Percentiles rank a stretch among this genome's conserved stretches.
Conservation (phyloP, 177 flowering plant species). For the Vitis hybrid region DNA sequence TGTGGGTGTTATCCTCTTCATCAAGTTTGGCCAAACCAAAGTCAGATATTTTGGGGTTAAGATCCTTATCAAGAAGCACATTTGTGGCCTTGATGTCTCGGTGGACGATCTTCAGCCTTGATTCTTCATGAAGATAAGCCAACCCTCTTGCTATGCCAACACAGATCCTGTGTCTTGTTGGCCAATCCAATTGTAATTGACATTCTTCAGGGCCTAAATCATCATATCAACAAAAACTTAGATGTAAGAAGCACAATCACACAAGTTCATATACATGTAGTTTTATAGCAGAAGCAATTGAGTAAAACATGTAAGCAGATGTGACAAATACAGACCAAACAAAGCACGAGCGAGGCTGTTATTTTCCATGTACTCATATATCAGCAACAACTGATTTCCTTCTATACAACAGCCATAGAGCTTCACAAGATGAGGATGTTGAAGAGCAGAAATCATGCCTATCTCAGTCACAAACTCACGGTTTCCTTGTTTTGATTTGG, state of each 20-base stretch:
- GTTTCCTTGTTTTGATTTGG: conserved; percentile 48
- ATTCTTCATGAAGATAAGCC: conserved; percentile 42
- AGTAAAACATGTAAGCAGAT: not conserved
- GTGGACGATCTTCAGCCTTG: conserved; percentile 42
- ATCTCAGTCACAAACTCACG: conserved; percentile 45
- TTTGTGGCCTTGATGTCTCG: conserved; percentile 43
- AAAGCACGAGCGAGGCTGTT: conserved; percentile 39
- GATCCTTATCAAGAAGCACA: conserved; percentile 33
- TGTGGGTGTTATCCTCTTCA: too few relatives aligned
- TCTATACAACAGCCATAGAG: conserved; percentile 44
- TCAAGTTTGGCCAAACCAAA: too few relatives aligned
- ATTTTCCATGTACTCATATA: conserved; percentile 38
- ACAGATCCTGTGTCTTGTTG: conserved; percentile 34
- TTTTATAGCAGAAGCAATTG: too few relatives aligned
- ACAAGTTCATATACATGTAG: not conserved
- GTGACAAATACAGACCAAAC: conserved; percentile 20
- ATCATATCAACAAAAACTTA: not conserved
- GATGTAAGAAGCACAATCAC: not conserved
- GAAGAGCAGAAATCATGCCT: conserved; percentile 41
- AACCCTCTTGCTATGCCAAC: conserved; percentile 41
- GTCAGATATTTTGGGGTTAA: conserved; percentile 40
- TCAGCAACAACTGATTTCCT: conserved; percentile 35
- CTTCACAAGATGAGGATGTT: conserved; percentile 43
- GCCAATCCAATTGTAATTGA: conserved; percentile 34
- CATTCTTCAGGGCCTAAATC: conserved; percentile 16